Percentiles rank a stretch among this genome's conserved stretches.
Evolutionary conservation across 2,329 filamentous ascomycete genomes (phyloP).

Genomic region (Nemania diffusa): DNA sequence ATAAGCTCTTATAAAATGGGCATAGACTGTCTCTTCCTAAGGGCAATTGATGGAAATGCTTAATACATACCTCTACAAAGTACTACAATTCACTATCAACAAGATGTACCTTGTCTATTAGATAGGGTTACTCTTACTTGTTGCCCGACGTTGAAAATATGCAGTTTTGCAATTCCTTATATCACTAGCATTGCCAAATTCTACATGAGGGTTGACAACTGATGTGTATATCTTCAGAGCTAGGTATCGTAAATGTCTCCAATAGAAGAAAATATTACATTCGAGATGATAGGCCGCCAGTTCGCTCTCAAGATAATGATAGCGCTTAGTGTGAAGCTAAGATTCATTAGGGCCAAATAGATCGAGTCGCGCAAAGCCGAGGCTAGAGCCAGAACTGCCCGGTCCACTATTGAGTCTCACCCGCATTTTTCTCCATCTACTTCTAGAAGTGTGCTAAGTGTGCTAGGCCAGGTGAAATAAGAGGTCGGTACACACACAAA

Average conservation of each 20-base stretch:
- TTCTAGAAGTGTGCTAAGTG: slow-evolving; percentile 16
- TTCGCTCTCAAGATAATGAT: background rate
- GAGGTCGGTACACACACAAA: too few relatives aligned
- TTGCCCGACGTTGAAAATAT: too few relatives aligned
- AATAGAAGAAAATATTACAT: background rate
- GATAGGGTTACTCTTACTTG: too few relatives aligned
- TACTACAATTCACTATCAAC: too few relatives aligned
- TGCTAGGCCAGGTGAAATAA: background rate
- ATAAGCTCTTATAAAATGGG: too few relatives aligned
- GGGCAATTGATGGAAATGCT: too few relatives aligned
- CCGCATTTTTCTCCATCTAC: background rate
- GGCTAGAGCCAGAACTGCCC: slow-evolving; percentile 13
- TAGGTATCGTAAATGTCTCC: background rate
- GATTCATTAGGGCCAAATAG: slow-evolving; percentile 14
- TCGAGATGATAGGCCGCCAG: background rate
- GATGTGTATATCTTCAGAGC: background rate
- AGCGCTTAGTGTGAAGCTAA: slow-evolving; percentile 6
- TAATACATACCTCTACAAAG: too few relatives aligned
- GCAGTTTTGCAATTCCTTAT: too few relatives aligned
- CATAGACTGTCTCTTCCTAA: too few relatives aligned
- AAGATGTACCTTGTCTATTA: too few relatives aligned
- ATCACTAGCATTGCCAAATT: too few relatives aligned
- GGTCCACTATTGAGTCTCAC: slow-evolving; percentile 1
- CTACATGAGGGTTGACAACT: background rate
- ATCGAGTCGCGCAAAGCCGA: slow-evolving; percentile 22